A percentile compares a stretch with the other conserved stretches of the same genome.
phyloP scores from a whole-genome alignment of 768 basidiomycete species.

The Suillus discolor region DNA sequence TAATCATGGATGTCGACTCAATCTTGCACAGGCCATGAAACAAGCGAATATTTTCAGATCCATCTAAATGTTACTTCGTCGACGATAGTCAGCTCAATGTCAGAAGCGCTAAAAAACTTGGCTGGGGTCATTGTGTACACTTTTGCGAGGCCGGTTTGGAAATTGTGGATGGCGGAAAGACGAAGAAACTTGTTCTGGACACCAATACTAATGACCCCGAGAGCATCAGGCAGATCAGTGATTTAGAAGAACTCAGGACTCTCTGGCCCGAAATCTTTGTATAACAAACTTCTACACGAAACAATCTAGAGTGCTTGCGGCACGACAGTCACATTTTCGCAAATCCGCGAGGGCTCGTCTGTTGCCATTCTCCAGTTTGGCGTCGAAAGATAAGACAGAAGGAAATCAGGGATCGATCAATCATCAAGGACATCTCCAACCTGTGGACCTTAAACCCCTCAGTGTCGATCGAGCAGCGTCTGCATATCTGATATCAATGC shows the following conservation, averaged over 20 bases:
- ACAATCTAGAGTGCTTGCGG: not conserved
- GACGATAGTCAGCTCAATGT: slow-evolving; percentile 79
- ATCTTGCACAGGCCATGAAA: slow-evolving; percentile 57
- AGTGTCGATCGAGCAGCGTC: not conserved
- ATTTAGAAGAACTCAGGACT: slow-evolving; percentile 65
- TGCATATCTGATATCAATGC: not conserved
- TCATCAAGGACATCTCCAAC: not conserved
- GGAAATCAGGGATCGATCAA: not conserved
- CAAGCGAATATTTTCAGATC: slow-evolving; percentile 62
- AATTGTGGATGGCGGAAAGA: slow-evolving; percentile 61
- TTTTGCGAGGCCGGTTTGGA: slow-evolving; percentile 73
- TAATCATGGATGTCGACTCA: slow-evolving; percentile 7
- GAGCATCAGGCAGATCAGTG: slow-evolving; percentile 52
- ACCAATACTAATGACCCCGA: slow-evolving; percentile 40
- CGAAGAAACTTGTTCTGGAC: slow-evolving; percentile 46
- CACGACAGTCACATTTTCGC: not conserved
- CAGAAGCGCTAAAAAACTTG: slow-evolving; percentile 59
- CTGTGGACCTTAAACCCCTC: not conserved
- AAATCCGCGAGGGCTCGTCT: not conserved
- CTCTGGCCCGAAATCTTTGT: slow-evolving; percentile 81
- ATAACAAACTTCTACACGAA: slow-evolving; percentile 10
- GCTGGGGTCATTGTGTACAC: slow-evolving; percentile 77
- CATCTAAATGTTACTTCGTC: slow-evolving; percentile 74
- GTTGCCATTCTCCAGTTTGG: not conserved
- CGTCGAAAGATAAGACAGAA: not conserved